A percentile compares a stretch with the other conserved stretches of the same genome.
These are phyloP conservation scores for Corniculantispora saksenae DNA, from an alignment of 2,329 filamentous ascomycete species.

Conservation along the genomic window DNA sequence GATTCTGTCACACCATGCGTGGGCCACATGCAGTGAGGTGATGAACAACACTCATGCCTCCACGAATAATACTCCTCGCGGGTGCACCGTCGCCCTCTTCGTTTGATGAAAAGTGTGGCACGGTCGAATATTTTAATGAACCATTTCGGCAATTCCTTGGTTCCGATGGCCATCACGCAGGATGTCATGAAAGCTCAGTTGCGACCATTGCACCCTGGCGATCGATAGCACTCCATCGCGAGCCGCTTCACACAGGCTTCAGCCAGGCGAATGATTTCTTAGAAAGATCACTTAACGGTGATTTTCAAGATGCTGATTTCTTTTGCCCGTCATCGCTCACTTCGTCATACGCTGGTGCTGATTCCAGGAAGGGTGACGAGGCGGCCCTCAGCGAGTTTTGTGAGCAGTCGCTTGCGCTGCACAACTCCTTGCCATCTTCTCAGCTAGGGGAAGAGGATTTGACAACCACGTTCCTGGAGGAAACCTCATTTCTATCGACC, in stretches of 20 bases:
- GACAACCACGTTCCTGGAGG: slow-evolving; percentile 36
- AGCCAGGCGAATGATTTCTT: slow-evolving; percentile 49
- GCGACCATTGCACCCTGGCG: slow-evolving; percentile 50
- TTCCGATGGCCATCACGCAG: no score
- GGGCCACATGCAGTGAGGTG: neutral
- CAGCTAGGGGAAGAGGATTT: slow-evolving; percentile 44
- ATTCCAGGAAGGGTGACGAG: slow-evolving; percentile 28
- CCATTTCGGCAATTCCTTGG: neutral
- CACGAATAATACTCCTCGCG: slow-evolving; percentile 36
- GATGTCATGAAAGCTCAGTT: slow-evolving; percentile 32
- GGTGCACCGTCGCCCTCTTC: slow-evolving; percentile 60
- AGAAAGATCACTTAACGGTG: slow-evolving; percentile 28
- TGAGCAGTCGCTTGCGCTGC: slow-evolving; percentile 72
- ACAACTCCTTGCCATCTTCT: slow-evolving; percentile 66
- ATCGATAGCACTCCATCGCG: slow-evolving; percentile 49
- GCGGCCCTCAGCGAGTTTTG: slow-evolving; percentile 66
- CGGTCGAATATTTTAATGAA: slow-evolving; percentile 23
- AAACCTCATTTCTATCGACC: slow-evolving; percentile 37
- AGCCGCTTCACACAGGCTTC: slow-evolving; percentile 52
- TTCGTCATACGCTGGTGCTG: neutral
- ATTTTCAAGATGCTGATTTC: slow-evolving; percentile 38
- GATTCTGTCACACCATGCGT: neutral
- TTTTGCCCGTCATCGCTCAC: slow-evolving; percentile 42
- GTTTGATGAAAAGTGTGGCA: slow-evolving; percentile 53
- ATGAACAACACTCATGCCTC: neutral